These are phyloP conservation scores for Orbilia javanica DNA, from an alignment of 2,329 filamentous ascomycete genomes.

Conservation along the genomic window DNA sequence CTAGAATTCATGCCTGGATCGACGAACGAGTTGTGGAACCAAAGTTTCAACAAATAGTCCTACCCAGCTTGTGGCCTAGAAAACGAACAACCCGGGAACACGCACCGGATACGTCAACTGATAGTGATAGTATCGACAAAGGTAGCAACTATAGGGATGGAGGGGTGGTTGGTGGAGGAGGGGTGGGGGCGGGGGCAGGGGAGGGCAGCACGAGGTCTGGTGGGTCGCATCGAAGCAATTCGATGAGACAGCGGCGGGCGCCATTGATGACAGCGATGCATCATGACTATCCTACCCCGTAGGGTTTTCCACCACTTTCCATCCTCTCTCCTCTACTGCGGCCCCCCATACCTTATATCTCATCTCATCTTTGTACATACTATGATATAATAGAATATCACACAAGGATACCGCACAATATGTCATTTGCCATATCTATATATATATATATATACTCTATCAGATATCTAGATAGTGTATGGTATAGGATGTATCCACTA, in stretches of 20 bases:
- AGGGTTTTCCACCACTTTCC: no score
- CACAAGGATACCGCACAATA: not conserved
- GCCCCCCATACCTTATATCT: not conserved
- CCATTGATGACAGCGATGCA: slow-evolving; percentile 46
- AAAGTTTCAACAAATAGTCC: slow-evolving; percentile 85
- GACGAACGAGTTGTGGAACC: slow-evolving; percentile 88
- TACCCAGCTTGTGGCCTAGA: slow-evolving; percentile 84
- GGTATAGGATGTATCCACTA: no score
- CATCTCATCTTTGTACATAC: slow-evolving; percentile 45
- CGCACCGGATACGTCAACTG: slow-evolving; percentile 36
- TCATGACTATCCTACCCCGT: slow-evolving; percentile 36
- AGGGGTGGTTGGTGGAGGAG: not conserved
- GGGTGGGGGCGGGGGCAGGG: not conserved
- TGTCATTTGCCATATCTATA: not conserved
- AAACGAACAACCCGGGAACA: slow-evolving; percentile 81
- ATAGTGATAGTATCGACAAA: slow-evolving; percentile 50
- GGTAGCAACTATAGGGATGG: slow-evolving; percentile 15
- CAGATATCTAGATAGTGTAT: no score
- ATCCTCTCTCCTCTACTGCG: no score
- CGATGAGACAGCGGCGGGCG: slow-evolving; percentile 46
- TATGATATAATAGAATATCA: not conserved
- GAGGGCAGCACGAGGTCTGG: slow-evolving; percentile 42
- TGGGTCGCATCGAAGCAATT: slow-evolving; percentile 49
- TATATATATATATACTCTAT: not conserved
- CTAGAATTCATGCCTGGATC: slow-evolving; percentile 85